Percentiles rank a stretch among this genome's conserved stretches.
These are phyloP conservation scores for Leishmania major DNA, from an alignment of 208 protist species.

Conservation along the genomic window DNA sequence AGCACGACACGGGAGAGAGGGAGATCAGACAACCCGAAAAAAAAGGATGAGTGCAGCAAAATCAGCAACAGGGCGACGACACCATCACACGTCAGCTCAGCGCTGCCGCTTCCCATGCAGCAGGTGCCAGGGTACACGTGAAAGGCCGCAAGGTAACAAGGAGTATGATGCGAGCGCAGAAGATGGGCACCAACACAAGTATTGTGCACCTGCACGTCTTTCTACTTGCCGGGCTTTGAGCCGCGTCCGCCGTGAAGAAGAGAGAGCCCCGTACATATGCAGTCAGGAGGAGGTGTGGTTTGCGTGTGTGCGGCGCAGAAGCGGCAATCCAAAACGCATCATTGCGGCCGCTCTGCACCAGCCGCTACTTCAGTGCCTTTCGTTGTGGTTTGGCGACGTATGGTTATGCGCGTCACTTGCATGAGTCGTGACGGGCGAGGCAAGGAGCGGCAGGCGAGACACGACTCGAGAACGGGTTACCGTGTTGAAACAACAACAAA, in stretches of 20 bases:
- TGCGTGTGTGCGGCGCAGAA: neutral
- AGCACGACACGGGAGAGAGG: neutral
- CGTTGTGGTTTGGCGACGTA: neutral
- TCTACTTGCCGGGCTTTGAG: neutral
- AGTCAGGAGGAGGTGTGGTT: neutral
- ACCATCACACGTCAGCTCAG: neutral
- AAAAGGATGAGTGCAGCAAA: neutral
- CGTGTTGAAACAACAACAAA: neutral
- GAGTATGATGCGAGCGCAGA: neutral
- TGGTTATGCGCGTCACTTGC: neutral
- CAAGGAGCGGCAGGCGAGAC: neutral
- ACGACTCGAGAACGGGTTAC: neutral
- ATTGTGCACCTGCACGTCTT: neutral
- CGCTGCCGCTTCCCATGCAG: neutral
- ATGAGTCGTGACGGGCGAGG: neutral
- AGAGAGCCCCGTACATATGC: neutral
- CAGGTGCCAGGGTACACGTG: neutral
- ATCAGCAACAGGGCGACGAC: neutral
- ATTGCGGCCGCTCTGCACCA: neutral
- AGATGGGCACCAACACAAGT: neutral
- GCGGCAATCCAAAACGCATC: neutral
- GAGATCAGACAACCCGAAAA: neutral
- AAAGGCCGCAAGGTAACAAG: neutral
- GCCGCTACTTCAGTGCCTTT: neutral
- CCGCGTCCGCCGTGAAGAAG: neutral